phyloP scores from a whole-genome alignment of 2,329 filamentous ascomycete species.

The Paramyrothecium sp. region DNA sequence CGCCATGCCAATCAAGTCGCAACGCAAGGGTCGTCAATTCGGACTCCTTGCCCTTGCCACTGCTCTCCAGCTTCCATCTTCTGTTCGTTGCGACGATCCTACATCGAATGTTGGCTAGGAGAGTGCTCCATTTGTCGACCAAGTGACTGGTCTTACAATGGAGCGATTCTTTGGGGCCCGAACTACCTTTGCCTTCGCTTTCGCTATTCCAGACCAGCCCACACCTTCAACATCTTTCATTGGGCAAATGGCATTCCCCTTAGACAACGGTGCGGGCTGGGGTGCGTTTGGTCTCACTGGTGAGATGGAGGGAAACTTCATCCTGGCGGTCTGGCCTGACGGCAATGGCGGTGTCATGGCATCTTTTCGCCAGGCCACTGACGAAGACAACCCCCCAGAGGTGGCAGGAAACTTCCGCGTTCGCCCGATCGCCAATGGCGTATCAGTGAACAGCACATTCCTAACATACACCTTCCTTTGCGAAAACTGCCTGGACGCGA shows the following conservation, averaged over 20 bases:
- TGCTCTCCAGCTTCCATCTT: neutral
- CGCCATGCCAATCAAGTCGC: neutral
- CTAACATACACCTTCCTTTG: conserved; percentile 47
- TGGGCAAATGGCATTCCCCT: conserved; percentile 42
- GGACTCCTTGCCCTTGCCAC: neutral
- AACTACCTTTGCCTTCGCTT: neutral
- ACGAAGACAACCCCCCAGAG: conserved; percentile 42
- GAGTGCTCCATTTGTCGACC: neutral
- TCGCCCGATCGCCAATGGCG: conserved; percentile 37
- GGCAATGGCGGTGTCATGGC: conserved; percentile 33
- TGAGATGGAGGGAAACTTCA: conserved; percentile 41
- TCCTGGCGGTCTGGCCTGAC: conserved; percentile 43
- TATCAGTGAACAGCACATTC: conserved; percentile 38
- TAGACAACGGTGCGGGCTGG: conserved; percentile 39
- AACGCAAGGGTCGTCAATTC: neutral
- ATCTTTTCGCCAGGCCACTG: conserved; percentile 40
- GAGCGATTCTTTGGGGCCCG: neutral
- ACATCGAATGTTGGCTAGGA: neutral
- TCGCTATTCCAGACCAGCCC: neutral
- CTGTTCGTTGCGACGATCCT: neutral
- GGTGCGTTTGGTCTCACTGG: conserved; percentile 42
- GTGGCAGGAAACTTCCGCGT: conserved; percentile 38
- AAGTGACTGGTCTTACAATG: neutral
- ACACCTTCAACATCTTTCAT: conserved; percentile 29
- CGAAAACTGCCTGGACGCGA: conserved; percentile 28